Percentiles rank a stretch among this genome's conserved stretches.
phyloP scores from a whole-genome alignment of 305 asterid genomes.

The Fraxinus xanthoxyloides region DNA sequence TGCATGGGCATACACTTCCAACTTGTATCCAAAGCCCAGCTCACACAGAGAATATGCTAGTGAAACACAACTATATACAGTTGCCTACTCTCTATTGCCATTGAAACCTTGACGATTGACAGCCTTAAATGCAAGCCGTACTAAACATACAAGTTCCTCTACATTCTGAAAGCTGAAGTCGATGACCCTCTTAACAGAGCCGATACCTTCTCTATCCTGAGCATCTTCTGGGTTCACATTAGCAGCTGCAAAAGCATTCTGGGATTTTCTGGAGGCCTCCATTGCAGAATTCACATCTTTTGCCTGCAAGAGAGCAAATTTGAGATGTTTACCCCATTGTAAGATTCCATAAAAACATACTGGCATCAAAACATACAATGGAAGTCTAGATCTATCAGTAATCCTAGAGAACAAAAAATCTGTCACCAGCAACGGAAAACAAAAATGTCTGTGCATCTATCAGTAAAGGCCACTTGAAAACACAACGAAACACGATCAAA shows the following conservation, averaged over 20 bases:
- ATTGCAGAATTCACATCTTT: constrained; percentile 69
- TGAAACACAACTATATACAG: constrained; percentile 42
- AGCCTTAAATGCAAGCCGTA: constrained; percentile 53
- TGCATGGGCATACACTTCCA: constrained; percentile 26
- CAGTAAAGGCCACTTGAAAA: neutral
- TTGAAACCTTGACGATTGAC: constrained; percentile 52
- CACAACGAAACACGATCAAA: neutral
- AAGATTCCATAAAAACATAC: neutral
- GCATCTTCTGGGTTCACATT: constrained; percentile 45
- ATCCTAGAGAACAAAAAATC: neutral
- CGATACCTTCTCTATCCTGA: constrained; percentile 52
- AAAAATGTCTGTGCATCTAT: neutral
- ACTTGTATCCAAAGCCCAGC: constrained; percentile 30
- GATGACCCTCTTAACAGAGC: constrained; percentile 61
- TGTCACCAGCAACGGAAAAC: neutral
- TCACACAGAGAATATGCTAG: constrained; percentile 25
- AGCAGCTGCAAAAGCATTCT: constrained; percentile 60
- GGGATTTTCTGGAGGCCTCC: constrained; percentile 83
- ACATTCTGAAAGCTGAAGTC: constrained; percentile 83
- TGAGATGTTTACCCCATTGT: constrained; percentile 14
- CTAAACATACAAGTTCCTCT: constrained; percentile 61
- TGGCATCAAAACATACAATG: neutral
- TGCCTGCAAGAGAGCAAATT: constrained; percentile 45
- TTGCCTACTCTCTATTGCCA: constrained; percentile 44
- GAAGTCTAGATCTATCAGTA: neutral